These are phyloP conservation scores for Fusarium stilboides DNA, from an alignment of 2,329 filamentous ascomycete species.

Conservation along the genomic window DNA sequence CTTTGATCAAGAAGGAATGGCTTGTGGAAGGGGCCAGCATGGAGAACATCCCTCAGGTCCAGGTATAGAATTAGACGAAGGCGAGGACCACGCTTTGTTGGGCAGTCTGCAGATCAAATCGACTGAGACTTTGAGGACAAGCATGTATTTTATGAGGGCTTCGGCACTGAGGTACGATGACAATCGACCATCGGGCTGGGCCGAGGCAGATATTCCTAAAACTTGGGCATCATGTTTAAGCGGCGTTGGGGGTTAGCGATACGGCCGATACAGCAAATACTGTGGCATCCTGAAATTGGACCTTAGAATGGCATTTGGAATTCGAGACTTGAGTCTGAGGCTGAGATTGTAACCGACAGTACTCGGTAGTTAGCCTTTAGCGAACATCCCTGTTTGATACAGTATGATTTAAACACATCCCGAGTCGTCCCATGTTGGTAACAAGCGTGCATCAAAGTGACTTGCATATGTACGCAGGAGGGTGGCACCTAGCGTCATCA, in stretches of 20 bases:
- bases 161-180: neutral
- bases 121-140: neutral
- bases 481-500: constrained; percentile 17
- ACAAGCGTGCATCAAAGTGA: constrained; percentile 23
- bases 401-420: constrained; percentile 7
- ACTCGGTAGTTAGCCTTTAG: constrained; percentile 7
- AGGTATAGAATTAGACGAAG: constrained; percentile 45
- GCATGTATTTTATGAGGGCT: constrained; percentile 4
- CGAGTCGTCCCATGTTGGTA: neutral
- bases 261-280: neutral
- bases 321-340: neutral
- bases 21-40: constrained; percentile 80
- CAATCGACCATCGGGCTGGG: neutral
- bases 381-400: constrained; percentile 15
- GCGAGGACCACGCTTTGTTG: neutral
- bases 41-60: constrained; percentile 74
- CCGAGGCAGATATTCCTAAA: neutral
- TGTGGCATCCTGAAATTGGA: constrained; percentile 1
- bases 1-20: constrained; percentile 83
- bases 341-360: neutral
- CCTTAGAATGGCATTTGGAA: neutral
- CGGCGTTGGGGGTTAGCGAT: neutral
- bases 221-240: neutral
- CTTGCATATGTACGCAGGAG: constrained; percentile 26
- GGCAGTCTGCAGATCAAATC: neutral